Evolutionary conservation across 331 rosid genomes (phyloP), one percentile per base, ranked within the genome.

Genomic region (Pyrus hybrid): DNA sequence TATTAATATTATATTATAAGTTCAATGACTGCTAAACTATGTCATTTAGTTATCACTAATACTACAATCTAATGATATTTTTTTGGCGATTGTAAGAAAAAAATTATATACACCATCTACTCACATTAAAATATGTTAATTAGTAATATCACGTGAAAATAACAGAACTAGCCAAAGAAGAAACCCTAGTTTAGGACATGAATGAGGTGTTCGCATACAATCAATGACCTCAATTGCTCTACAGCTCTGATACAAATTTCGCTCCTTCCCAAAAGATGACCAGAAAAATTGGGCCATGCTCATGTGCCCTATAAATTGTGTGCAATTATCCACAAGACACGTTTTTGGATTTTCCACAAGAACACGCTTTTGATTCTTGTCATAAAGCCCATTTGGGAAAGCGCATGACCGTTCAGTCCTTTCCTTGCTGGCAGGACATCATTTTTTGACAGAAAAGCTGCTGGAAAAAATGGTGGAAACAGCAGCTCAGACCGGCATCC

Each of bases 401-500:
- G 0, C 16, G 65, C 64, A 54, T 54, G 65, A 32, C 13, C 16
- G 37, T 21, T 33, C 23, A 16, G 10, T 14, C 35, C 16, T 58
- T 14, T 22, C 9, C 22, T 63, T 0, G 37, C 56, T 21, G 51
- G 28, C 90, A 94, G 99, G 99, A n/a, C 99, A 92, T 71, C 85
- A 86, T 83, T 73, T 92, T 68, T 74, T 94, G 54, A 94, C 99
- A 41, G 93, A 92, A 80, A 83, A 80, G 87, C 85, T 94, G 54
- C 23, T 92, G 69, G 97, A 94, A 63, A 94, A 88, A 74, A 87
- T 94, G 96, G 83, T 92, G 83, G 93, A 87, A 68, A 90, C 96
- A 8, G 91, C 97, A 76, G 86, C 88, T 71, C 81, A 79, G 76
- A 90, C 92, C 32, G 97, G 97, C 9, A 85, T 89, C 62, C 84